A percentile compares a stretch with the other conserved stretches of the same genome.
Evolutionary conservation across 805 yeast genomes (phyloP).

Genomic region (Torulaspora delbrueckii): DNA sequence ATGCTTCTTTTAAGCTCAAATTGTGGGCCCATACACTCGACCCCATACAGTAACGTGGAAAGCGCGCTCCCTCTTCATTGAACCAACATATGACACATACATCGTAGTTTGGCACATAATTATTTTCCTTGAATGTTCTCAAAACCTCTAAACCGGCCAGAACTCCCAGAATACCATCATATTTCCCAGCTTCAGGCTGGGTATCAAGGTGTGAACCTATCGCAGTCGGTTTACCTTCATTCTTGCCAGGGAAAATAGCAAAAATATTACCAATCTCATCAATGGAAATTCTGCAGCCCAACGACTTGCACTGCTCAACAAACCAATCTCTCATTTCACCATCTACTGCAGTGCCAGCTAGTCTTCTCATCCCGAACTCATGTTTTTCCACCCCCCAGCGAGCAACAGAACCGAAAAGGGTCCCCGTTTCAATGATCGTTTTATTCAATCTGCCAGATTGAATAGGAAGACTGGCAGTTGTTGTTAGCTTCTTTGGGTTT

Average conservation of each 20-base stretch:
- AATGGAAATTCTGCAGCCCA: conserved; percentile 55
- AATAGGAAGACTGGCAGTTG: neutral
- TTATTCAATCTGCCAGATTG: conserved; percentile 43
- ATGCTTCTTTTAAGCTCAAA: conserved; percentile 44
- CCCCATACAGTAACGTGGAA: conserved; percentile 63
- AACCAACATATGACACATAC: conserved; percentile 65
- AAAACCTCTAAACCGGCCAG: conserved; percentile 61
- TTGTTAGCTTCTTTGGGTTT: neutral
- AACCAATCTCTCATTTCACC: conserved; percentile 66
- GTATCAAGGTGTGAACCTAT: conserved; percentile 74
- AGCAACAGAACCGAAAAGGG: conserved; percentile 56
- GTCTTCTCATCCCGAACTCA: conserved; percentile 64
- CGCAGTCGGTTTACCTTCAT: conserved; percentile 48
- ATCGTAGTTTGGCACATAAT: conserved; percentile 56
- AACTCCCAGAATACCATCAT: conserved; percentile 70
- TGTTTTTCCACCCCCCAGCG: conserved; percentile 53
- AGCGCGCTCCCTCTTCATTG: conserved; percentile 76
- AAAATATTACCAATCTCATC: conserved; percentile 69
- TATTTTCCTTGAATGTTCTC: conserved; percentile 59
- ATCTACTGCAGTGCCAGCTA: conserved; percentile 59
- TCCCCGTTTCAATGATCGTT: conserved; percentile 59
- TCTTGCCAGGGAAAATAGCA: conserved; percentile 56
- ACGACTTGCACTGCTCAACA: conserved; percentile 42
- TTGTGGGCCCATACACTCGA: conserved; percentile 64
- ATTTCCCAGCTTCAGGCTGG: conserved; percentile 74